These are phyloP conservation scores for Neonothopanus nambi DNA, from an alignment of 1,284 basidiomycete species.

Conservation along the genomic window DNA sequence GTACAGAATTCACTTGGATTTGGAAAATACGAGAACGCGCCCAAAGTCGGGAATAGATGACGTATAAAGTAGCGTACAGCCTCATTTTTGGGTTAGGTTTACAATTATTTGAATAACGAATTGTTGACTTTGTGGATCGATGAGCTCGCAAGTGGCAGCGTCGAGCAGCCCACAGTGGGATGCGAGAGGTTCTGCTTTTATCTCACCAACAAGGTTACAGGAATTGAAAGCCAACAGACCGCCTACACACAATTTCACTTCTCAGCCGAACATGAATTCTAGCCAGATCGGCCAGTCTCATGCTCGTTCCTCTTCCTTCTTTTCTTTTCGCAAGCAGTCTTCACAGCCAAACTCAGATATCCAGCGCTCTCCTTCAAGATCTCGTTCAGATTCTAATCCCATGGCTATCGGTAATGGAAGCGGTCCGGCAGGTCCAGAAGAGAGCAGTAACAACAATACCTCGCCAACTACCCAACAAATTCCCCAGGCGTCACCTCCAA, in stretches of 20 bases:
- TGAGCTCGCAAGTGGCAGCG: too few relatives aligned
- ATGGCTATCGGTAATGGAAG: not conserved
- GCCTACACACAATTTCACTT: conserved; percentile 34
- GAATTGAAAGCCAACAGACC: conserved; percentile 33
- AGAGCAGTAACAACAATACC: not conserved
- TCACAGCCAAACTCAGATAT: not conserved
- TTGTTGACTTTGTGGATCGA: too few relatives aligned
- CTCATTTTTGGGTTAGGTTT: not conserved
- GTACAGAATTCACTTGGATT: conserved; percentile 81
- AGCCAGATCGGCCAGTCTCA: conserved; percentile 23
- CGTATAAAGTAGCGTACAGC: not conserved
- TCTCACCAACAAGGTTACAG: conserved; percentile 49
- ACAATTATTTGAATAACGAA: not conserved
- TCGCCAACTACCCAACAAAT: not conserved
- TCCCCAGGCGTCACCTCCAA: not conserved
- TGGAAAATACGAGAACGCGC: conserved; percentile 56
- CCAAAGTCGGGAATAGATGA: conserved; percentile 33
- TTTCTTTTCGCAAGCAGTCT: conserved; percentile 3
- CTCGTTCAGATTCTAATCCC: not conserved
- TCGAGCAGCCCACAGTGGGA: conserved; percentile 45
- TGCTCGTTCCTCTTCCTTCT: conserved; percentile 28
- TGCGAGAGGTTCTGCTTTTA: conserved; percentile 46
- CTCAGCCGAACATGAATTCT: not conserved
- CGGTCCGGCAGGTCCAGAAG: not conserved
- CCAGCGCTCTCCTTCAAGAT: not conserved